Evolutionary conservation across 169 alveolate genomes (phyloP).

Genomic region (Plasmodium malariae): DNA sequence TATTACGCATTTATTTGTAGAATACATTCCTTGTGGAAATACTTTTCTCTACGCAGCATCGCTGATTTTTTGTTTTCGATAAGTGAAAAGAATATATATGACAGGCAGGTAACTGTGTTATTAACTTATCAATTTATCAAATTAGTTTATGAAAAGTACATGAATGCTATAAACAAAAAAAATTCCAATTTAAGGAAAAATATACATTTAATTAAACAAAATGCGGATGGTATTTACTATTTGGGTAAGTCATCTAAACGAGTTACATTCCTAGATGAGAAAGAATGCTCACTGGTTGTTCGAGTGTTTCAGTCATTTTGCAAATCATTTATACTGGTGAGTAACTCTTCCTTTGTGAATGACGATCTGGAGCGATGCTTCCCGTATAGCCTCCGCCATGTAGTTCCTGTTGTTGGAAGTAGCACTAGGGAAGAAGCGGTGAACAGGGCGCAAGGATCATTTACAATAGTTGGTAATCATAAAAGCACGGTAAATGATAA

Average conservation of each 20-base stretch:
- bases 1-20: conserved; percentile 30
- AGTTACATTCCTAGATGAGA: conserved; percentile 20
- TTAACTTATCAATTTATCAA: conserved; percentile 40
- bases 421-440: not conserved
- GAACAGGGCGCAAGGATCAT: too few species aligned
- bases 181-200: not conserved
- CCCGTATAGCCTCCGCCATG: conserved; percentile 36
- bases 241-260: not conserved
- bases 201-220: conserved; percentile 1
- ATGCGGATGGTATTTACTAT: conserved; percentile 11
- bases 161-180: not conserved
- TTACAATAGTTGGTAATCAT: too few species aligned
- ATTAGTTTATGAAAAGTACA: not conserved
- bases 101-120: conserved; percentile 31
- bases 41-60: conserved; percentile 45
- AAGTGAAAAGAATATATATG: conserved; percentile 42
- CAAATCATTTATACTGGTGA: conserved; percentile 4
- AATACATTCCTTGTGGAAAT: conserved; percentile 54
- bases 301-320: conserved; percentile 56
- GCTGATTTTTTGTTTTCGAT: conserved; percentile 59
- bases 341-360: not conserved
- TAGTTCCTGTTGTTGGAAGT: too few species aligned
- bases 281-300: conserved; percentile 32
- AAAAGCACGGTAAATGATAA: not conserved
- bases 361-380: not conserved